A percentile compares a stretch with the other conserved stretches of the same genome.
These are phyloP conservation scores for Kregervanrija delftensis DNA, from an alignment of 805 yeast genomes.

Conservation along the genomic window DNA sequence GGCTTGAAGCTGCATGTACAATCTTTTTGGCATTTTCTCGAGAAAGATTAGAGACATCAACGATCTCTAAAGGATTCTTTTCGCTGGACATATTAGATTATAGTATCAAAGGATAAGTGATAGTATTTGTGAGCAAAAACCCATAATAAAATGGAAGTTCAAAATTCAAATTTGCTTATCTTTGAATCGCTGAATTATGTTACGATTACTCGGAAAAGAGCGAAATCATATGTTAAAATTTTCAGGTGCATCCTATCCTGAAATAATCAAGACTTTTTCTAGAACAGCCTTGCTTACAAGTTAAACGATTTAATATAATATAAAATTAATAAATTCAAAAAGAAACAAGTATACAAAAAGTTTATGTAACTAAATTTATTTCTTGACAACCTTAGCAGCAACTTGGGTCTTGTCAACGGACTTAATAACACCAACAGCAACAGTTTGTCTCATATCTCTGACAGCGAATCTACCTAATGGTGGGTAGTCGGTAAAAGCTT, in stretches of 20 bases:
- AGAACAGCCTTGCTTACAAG: no score
- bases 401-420: conserved; percentile 77
- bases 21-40: conserved; percentile 30
- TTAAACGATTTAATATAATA: not conserved
- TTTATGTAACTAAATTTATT: conserved; percentile 34
- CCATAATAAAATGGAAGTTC: no score
- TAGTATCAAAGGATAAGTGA: not conserved
- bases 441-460: conserved; percentile 99
- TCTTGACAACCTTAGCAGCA: conserved; percentile 85
- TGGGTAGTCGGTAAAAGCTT: conserved; percentile 90
- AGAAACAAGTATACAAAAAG: conserved; percentile 1
- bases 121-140: no score
- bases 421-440: conserved; percentile 99
- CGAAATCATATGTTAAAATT: no score
- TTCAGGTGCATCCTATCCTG: no score
- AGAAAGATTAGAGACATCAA: conserved; percentile 33
- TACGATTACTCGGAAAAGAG: no score
- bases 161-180: no score
- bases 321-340: conserved; percentile 3
- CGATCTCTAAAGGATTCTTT: conserved; percentile 37
- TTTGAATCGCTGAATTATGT: no score
- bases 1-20: conserved; percentile 40
- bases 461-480: conserved; percentile 97
- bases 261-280: no score
- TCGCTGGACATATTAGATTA: no score